phyloP scores from a whole-genome alignment of 331 rosid genomes.

The Dryas integrifolia region DNA sequence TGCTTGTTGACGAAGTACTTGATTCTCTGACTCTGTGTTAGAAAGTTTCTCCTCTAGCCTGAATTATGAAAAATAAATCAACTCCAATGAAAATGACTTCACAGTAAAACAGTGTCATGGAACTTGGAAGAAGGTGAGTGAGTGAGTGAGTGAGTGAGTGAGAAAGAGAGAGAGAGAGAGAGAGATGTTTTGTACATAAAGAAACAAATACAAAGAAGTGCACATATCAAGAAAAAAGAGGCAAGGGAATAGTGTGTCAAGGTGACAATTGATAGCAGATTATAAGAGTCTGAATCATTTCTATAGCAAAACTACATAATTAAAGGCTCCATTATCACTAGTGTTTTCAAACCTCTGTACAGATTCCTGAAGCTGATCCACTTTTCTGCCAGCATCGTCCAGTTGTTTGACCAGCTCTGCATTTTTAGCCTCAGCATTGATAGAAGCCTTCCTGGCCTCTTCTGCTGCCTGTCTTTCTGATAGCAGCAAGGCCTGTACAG shows the following conservation, averaged over 20 bases:
- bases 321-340: slow-evolving; percentile 6
- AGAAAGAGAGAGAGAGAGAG: no score
- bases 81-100: slow-evolving; percentile 12
- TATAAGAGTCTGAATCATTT: background rate
- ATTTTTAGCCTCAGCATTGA: slow-evolving; percentile 64
- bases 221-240: slow-evolving; percentile 5
- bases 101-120: background rate
- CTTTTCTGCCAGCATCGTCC: slow-evolving; percentile 70
- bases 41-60: slow-evolving; percentile 95
- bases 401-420: slow-evolving; percentile 65
- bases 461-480: slow-evolving; percentile 67
- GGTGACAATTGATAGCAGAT: background rate
- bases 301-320: background rate
- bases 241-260: background rate
- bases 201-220: background rate
- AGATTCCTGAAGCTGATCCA: slow-evolving; percentile 89
- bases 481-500: slow-evolving; percentile 58
- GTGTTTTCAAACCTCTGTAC: slow-evolving; percentile 79
- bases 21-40: slow-evolving; percentile 92
- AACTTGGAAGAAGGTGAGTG: background rate
- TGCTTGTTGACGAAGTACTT: slow-evolving; percentile 98
- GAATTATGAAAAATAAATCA: slow-evolving; percentile 30
- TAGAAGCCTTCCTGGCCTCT: slow-evolving; percentile 61
- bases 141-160: background rate
- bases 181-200: background rate